Evolutionary conservation across 164 flowering plant genomes (phyloP).

Genomic region (Tinospora cordifolia): DNA sequence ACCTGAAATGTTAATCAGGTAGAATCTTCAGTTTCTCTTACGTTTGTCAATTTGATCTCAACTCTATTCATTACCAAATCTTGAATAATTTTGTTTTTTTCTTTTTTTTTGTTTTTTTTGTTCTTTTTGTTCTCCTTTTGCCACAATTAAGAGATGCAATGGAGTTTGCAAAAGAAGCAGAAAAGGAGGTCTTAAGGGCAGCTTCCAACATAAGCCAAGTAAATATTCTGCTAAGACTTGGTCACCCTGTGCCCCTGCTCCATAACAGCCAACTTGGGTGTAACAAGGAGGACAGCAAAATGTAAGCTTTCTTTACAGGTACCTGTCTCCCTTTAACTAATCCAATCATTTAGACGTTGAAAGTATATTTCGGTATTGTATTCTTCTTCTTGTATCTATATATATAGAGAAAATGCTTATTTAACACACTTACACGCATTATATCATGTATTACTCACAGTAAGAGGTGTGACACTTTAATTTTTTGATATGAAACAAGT

Average conservation of each 20-base stretch:
- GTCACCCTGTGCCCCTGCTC: conserved; percentile 28
- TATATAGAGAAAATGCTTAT: too few species aligned
- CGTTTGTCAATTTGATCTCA: neutral
- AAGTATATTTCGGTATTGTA: too few species aligned
- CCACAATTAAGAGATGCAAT: conserved; percentile 74
- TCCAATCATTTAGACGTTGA: too few species aligned
- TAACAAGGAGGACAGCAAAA: neutral
- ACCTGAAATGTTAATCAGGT: conserved; percentile 46
- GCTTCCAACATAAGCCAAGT: conserved; percentile 35
- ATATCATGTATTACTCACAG: too few species aligned
- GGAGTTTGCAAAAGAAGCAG: conserved; percentile 55
- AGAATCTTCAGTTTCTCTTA: conserved; percentile 4
- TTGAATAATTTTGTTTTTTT: neutral
- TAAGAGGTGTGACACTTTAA: too few species aligned
- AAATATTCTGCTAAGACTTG: conserved; percentile 55
- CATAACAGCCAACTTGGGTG: conserved; percentile 6
- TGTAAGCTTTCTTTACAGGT: too few species aligned
- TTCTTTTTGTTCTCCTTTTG: too few species aligned
- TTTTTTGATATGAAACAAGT: too few species aligned
- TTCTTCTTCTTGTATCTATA: too few species aligned
- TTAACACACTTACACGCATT: too few species aligned
- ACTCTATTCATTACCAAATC: neutral
- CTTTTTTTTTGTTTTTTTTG: too few species aligned
- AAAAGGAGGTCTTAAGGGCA: conserved; percentile 45
- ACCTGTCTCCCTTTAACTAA: too few species aligned